Evolutionary conservation across 768 basidiomycete species (phyloP).

Genomic region (Sarcodon sp.): DNA sequence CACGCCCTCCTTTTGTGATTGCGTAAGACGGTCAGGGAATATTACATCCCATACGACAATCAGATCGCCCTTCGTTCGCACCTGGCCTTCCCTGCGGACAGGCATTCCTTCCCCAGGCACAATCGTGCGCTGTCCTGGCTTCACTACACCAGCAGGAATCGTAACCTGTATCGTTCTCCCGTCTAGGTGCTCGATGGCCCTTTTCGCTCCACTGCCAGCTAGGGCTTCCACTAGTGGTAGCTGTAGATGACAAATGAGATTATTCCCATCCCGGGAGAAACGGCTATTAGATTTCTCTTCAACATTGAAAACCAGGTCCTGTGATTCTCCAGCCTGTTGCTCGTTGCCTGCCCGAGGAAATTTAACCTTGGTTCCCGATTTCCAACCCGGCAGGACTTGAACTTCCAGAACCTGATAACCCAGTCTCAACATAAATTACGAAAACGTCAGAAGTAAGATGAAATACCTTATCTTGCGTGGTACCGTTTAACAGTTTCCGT

Average conservation of each 20-base stretch:
- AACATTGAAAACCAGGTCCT: conserved; percentile 94
- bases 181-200: conserved; percentile 60
- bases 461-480: conserved; percentile 60
- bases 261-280: conserved; percentile 74
- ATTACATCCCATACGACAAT: conserved; percentile 72
- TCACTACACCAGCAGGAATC: conserved; percentile 56
- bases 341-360: conserved; percentile 87
- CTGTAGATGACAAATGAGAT: conserved; percentile 47
- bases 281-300: conserved; percentile 83
- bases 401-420: conserved; percentile 46
- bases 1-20: conserved; percentile 70
- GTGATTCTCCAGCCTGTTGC: conserved; percentile 46
- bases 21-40: conserved; percentile 69
- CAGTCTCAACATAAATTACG: too few species aligned
- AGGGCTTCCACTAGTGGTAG: conserved; percentile 81
- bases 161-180: conserved; percentile 63
- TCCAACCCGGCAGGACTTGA: conserved; percentile 82
- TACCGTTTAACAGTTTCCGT: conserved; percentile 57
- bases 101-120: conserved; percentile 84
- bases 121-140: conserved; percentile 62
- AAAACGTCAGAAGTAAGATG: neutral
- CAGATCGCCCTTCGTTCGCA: conserved; percentile 71
- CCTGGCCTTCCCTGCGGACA: conserved; percentile 63
- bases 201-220: conserved; percentile 40
- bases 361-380: conserved; percentile 88